Conservation (phyloP, 176 grass and related monocot species). For the Phragmites australis region DNA sequence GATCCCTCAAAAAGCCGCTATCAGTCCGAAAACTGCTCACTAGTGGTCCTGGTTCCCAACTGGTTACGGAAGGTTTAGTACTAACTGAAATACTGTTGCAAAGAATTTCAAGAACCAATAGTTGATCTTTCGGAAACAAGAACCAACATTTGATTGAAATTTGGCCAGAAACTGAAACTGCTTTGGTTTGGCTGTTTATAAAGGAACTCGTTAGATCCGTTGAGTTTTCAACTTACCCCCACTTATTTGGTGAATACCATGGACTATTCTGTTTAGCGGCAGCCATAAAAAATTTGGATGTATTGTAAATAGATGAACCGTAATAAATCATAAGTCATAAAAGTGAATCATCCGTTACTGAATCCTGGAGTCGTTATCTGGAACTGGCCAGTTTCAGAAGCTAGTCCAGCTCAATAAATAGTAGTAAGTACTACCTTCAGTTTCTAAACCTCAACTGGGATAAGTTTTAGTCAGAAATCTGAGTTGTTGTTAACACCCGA, state of each 20-base stretch:
- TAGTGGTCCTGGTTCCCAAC: not conserved
- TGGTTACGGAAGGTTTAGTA: not conserved
- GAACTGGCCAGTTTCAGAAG: not conserved
- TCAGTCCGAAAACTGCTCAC: not conserved
- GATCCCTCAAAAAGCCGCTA: not conserved
- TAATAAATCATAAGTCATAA: not conserved
- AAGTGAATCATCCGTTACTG: not conserved
- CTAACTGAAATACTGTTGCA: no score
- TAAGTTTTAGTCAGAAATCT: constrained; percentile 1
- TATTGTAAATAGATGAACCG: not conserved
- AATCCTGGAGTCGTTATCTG: not conserved
- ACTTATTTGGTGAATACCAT: not conserved
- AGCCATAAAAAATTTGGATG: not conserved
- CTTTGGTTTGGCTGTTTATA: not conserved
- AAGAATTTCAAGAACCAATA: not conserved
- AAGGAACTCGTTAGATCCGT: not conserved
- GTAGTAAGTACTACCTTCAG: not conserved
- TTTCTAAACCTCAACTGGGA: not conserved
- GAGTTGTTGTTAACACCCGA: not conserved
- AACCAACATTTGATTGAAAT: not conserved
- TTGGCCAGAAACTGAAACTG: not conserved
- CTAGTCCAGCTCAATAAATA: not conserved
- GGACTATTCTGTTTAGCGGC: not conserved
- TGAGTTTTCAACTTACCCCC: not conserved
- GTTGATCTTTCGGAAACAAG: not conserved